Evolutionary conservation across 2,329 filamentous ascomycete genomes (phyloP).

Genomic region (Paracamarosporium sp.): DNA sequence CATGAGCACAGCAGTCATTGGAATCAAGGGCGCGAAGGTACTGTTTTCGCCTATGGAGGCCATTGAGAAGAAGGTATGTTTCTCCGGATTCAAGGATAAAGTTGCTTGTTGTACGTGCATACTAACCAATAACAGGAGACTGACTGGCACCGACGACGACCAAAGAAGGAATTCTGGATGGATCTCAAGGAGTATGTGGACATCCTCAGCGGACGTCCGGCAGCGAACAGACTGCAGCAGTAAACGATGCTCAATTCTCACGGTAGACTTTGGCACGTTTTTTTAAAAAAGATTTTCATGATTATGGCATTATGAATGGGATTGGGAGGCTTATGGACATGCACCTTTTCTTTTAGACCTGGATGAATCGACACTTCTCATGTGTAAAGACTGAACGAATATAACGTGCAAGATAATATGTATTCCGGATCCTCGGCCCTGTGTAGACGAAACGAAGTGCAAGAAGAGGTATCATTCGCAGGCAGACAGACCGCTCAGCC

Average conservation of each 20-base stretch:
- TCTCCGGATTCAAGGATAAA: background rate
- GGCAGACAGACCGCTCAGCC: background rate
- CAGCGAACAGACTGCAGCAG: background rate
- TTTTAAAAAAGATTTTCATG: background rate
- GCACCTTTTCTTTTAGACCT: background rate
- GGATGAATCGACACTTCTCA: background rate
- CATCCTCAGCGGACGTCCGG: conserved; percentile 71
- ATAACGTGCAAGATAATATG: background rate
- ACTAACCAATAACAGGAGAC: conserved; percentile 64
- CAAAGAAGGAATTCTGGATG: conserved; percentile 86
- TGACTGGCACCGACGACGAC: conserved; percentile 90
- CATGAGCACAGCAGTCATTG: conserved; percentile 81
- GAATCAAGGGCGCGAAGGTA: conserved; percentile 87
- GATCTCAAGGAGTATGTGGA: conserved; percentile 82
- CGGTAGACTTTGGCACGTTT: background rate
- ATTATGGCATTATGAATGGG: background rate
- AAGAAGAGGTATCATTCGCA: conserved; percentile 8
- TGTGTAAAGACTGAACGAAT: background rate
- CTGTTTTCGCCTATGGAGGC: conserved; percentile 83
- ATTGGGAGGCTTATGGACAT: background rate
- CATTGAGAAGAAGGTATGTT: conserved; percentile 68
- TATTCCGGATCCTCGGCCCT: background rate
- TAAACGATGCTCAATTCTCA: background rate
- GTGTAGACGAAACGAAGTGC: background rate
- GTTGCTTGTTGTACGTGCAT: background rate